These are phyloP conservation scores for Plasmodium reichenowi DNA, from an alignment of 169 alveolate genomes.

Conservation along the genomic window DNA sequence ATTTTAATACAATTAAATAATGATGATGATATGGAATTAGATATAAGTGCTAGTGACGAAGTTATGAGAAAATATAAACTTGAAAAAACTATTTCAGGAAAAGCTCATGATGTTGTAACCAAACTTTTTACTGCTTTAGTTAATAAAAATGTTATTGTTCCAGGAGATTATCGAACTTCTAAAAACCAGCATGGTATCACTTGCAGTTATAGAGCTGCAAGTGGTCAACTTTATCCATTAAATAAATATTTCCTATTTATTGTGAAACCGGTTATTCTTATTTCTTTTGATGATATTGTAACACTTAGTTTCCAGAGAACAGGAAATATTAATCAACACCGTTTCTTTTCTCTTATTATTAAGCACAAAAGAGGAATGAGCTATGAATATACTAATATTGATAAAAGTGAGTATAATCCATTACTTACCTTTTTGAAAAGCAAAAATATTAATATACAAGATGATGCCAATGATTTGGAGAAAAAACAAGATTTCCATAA, in stretches of 20 bases:
- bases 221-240: slow-evolving; percentile 96
- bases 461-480: slow-evolving; percentile 76
- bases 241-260: slow-evolving; percentile 95
- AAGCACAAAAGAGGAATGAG: slow-evolving; percentile 91
- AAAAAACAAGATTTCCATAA: slow-evolving; percentile 78
- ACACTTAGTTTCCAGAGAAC: slow-evolving; percentile 95
- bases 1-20: slow-evolving; percentile 94
- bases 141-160: slow-evolving; percentile 93
- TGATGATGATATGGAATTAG: slow-evolving; percentile 92
- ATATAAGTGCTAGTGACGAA: slow-evolving; percentile 91
- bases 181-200: slow-evolving; percentile 90
- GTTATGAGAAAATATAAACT: slow-evolving; percentile 89
- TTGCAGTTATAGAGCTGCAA: slow-evolving; percentile 96
- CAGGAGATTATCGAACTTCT: slow-evolving; percentile 94
- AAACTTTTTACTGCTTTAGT: slow-evolving; percentile 93
- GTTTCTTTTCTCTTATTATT: slow-evolving; percentile 95
- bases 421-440: slow-evolving; percentile 84
- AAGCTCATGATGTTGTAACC: slow-evolving; percentile 93
- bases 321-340: slow-evolving; percentile 93
- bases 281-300: slow-evolving; percentile 94
- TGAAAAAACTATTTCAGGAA: slow-evolving; percentile 89
- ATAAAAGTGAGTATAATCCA: slow-evolving; percentile 91
- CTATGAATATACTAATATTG: slow-evolving; percentile 95
- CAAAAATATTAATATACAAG: slow-evolving; percentile 88
- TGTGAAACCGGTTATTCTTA: slow-evolving; percentile 96